Conservation (phyloP, 495 filamentous ascomycete genomes). For the Terfezia boudieri region DNA sequence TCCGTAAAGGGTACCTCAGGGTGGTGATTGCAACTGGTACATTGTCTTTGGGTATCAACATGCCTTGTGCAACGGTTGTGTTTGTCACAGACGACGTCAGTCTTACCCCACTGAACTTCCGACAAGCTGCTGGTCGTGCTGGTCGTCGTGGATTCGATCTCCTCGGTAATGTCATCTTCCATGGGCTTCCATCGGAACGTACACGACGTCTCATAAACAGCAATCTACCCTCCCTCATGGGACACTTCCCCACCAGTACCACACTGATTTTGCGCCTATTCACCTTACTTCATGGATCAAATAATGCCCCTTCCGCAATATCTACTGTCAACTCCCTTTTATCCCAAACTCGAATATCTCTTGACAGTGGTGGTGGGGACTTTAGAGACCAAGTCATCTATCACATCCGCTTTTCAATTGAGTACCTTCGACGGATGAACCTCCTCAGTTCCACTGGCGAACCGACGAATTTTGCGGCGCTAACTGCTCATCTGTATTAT, state of each 20-base stretch:
- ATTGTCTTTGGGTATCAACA: conserved; percentile 57
- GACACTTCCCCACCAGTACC: conserved; percentile 58
- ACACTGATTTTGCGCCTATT: conserved; percentile 48
- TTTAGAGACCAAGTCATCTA: conserved; percentile 43
- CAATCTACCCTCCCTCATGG: conserved; percentile 44
- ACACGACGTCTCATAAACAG: conserved; percentile 44
- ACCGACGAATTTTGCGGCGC: conserved; percentile 46
- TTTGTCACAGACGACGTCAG: conserved; percentile 51
- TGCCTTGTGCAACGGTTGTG: conserved; percentile 64
- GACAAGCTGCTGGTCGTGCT: conserved; percentile 53
- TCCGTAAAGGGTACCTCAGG: conserved; percentile 46
- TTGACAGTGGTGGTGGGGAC: conserved; percentile 43
- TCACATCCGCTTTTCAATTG: conserved; percentile 57
- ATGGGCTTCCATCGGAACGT: conserved; percentile 31
- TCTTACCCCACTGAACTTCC: conserved; percentile 50
- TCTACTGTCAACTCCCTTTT: conserved; percentile 41
- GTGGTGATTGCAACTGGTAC: conserved; percentile 63
- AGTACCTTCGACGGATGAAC: conserved; percentile 47
- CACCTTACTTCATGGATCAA: conserved; percentile 40
- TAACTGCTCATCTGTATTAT: conserved; percentile 47
- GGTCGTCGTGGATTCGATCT: conserved; percentile 62
- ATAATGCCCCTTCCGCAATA: conserved; percentile 34
- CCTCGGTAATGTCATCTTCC: conserved; percentile 62
- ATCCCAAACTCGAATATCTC: conserved; percentile 42
- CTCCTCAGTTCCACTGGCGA: conserved; percentile 35